phyloP scores from a whole-genome alignment of 164 flowering plant species.

The Akebia trifoliata region DNA sequence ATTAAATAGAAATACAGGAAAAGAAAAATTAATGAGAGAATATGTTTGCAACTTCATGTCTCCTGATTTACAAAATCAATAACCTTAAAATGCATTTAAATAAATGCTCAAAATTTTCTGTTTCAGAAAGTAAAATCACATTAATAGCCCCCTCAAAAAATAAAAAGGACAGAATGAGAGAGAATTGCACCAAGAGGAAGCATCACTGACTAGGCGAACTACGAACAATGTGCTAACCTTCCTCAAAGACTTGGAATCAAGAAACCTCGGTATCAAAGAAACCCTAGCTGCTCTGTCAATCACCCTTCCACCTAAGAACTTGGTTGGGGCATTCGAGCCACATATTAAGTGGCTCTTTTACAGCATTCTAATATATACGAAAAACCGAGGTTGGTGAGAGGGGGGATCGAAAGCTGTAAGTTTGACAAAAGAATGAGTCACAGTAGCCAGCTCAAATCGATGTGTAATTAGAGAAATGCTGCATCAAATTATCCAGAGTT shows the following conservation, averaged over 20 bases:
- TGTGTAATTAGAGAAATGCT: slow-evolving; percentile 58
- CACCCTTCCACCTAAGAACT: slow-evolving; percentile 19
- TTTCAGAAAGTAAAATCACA: slow-evolving; percentile 17
- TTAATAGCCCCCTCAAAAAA: slow-evolving; percentile 13
- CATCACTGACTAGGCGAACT: slow-evolving; percentile 13
- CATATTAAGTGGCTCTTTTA: slow-evolving; percentile 20
- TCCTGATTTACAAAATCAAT: slow-evolving; percentile 16
- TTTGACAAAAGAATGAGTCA: slow-evolving; percentile 39
- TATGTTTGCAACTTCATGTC: neutral
- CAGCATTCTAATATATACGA: slow-evolving; percentile 22
- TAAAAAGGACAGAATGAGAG: slow-evolving; percentile 14
- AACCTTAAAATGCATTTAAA: slow-evolving; percentile 13
- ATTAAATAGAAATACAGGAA: neutral
- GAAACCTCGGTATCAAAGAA: slow-evolving; percentile 12
- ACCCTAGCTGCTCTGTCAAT: slow-evolving; percentile 25
- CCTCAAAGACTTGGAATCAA: slow-evolving; percentile 9
- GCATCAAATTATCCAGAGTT: slow-evolving; percentile 46
- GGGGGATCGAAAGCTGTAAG: slow-evolving; percentile 24
- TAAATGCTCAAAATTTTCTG: slow-evolving; percentile 37
- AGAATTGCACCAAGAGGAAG: slow-evolving; percentile 20
- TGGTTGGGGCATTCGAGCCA: slow-evolving; percentile 13
- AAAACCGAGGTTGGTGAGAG: slow-evolving; percentile 14
- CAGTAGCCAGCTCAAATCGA: slow-evolving; percentile 26
- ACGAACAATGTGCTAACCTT: slow-evolving; percentile 20
- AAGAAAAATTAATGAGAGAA: neutral